phyloP scores from a whole-genome alignment of 2,329 filamentous ascomycete genomes.

The Parastagonospora avenae region DNA sequence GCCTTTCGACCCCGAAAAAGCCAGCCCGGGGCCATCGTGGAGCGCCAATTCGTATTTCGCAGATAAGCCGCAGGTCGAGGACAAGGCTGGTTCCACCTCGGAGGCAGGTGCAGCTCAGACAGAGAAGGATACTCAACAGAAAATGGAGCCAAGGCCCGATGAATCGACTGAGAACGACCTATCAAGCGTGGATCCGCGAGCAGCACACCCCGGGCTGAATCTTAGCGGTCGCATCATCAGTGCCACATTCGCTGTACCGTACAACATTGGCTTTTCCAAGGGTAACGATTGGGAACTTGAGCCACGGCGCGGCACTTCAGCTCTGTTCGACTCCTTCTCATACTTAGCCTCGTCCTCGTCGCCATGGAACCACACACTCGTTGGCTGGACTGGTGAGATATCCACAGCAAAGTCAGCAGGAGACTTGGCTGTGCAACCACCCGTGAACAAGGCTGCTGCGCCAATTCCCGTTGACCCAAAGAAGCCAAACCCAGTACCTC shows the following conservation, averaged over 20 bases:
- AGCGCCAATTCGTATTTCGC: conserved; percentile 46
- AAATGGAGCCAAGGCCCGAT: conserved; percentile 54
- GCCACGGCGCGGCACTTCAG: conserved; percentile 82
- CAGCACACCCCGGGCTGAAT: conserved; percentile 61
- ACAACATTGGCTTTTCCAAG: conserved; percentile 60
- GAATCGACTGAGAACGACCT: conserved; percentile 46
- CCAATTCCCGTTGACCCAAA: conserved; percentile 75
- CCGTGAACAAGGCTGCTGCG: conserved; percentile 73
- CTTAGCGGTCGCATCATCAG: conserved; percentile 68
- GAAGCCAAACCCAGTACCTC: conserved; percentile 61
- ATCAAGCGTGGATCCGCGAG: conserved; percentile 59
- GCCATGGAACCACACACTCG: conserved; percentile 88
- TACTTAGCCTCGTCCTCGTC: conserved; percentile 83
- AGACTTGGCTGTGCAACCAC: conserved; percentile 53
- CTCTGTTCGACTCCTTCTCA: conserved; percentile 87
- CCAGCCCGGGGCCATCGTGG: conserved; percentile 42
- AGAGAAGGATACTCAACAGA: conserved; percentile 58
- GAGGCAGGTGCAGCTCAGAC: conserved; percentile 52
- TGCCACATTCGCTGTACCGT: conserved; percentile 67
- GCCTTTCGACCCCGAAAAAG: conserved; percentile 38
- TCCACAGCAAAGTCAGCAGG: conserved; percentile 37
- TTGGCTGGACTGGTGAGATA: conserved; percentile 91
- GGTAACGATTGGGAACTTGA: conserved; percentile 70
- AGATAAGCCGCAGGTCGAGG: conserved; percentile 25
- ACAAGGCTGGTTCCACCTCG: conserved; percentile 40